These are phyloP conservation scores for Leccinum longicurvipes DNA, from an alignment of 768 basidiomycete species.

Conservation along the genomic window DNA sequence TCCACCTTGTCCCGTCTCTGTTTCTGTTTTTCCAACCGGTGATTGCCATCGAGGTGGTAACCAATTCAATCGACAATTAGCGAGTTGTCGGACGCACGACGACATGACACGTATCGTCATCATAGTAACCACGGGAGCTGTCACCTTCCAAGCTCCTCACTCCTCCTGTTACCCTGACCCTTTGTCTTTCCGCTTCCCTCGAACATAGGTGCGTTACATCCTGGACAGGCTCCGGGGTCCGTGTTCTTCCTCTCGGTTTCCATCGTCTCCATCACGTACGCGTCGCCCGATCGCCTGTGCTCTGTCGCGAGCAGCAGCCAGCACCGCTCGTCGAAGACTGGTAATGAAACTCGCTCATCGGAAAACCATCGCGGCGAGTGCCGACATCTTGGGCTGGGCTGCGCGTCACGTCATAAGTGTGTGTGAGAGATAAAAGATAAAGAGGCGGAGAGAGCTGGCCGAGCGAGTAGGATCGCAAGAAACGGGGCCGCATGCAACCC, in stretches of 20 bases:
- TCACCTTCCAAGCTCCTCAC: too few species aligned
- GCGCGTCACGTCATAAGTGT: background rate
- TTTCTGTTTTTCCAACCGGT: background rate
- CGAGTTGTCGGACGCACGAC: background rate
- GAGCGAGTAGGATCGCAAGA: slow-evolving; percentile 3
- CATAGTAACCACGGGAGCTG: background rate
- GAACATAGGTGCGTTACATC: background rate
- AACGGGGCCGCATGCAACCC: background rate
- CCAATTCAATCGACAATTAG: background rate
- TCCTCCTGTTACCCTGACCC: background rate
- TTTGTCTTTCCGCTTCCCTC: too few species aligned
- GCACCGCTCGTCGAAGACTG: background rate
- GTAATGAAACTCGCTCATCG: background rate
- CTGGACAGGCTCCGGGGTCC: background rate
- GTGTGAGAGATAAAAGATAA: background rate
- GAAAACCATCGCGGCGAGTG: background rate
- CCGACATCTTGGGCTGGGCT: background rate
- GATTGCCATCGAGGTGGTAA: background rate
- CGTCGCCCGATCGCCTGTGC: background rate
- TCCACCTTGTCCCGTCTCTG: background rate
- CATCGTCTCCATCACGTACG: background rate
- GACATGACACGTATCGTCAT: background rate
- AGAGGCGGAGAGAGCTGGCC: background rate
- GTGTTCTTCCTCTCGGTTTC: background rate
- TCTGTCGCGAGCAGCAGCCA: too few species aligned